phyloP scores from a whole-genome alignment of 108 stramenopile genomes.

The Conticribra weissflogii region DNA sequence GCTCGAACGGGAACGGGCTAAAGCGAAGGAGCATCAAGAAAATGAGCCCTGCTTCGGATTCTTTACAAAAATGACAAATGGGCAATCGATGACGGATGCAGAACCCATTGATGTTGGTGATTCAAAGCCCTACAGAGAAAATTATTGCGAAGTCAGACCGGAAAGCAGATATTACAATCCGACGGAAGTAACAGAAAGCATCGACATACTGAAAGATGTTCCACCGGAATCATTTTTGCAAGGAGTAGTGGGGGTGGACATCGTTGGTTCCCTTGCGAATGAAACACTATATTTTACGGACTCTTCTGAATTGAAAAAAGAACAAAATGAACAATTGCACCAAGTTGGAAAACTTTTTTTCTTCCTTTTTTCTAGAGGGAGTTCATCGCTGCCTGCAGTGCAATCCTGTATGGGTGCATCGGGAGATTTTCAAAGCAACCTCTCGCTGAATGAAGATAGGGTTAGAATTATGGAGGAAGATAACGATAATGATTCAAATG shows the following conservation, averaged over 20 bases:
- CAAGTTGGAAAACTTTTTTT: neutral
- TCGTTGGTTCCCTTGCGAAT: neutral
- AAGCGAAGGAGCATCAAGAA: neutral
- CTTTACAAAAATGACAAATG: neutral
- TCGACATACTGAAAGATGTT: neutral
- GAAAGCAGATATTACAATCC: too few species aligned
- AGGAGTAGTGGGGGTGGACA: neutral
- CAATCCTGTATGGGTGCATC: too few species aligned
- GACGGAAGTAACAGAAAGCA: too few species aligned
- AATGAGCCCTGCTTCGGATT: neutral
- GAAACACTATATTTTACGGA: neutral
- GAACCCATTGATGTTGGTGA: too few species aligned
- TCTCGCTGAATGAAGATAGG: too few species aligned
- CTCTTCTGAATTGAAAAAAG: neutral
- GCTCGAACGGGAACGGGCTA: neutral
- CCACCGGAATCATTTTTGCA: neutral
- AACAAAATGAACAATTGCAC: neutral
- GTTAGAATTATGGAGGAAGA: too few species aligned
- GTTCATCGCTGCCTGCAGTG: neutral
- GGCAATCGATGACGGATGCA: too few species aligned
- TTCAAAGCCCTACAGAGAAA: too few species aligned
- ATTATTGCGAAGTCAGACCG: too few species aligned
- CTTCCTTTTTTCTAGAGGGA: neutral
- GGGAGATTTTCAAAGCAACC: too few species aligned
- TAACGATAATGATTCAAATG: neutral